Evolutionary conservation across 139 green algal genomes (phyloP), one percentile per base, ranked within the genome.

Genomic region (Volvox africanus): DNA sequence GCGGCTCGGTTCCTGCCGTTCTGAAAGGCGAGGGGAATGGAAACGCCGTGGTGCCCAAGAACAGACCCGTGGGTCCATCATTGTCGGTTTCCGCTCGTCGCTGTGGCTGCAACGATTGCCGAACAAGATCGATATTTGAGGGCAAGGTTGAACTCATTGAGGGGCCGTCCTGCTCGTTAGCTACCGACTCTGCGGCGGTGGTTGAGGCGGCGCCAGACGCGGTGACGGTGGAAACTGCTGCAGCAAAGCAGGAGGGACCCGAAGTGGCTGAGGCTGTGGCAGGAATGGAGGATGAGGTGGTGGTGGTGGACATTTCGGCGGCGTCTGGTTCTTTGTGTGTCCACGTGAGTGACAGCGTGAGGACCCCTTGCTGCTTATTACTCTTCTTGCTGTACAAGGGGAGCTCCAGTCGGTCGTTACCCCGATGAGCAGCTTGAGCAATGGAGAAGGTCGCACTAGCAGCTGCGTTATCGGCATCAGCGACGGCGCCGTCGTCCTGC

Each of bases 331-430:
- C 35, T 13, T 32, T 32, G 28, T 5, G 77, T 36, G 6, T 35
- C 78, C 78, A 84, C 37, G 11, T 26, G 78, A 84, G 35, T n/a
- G 78, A 24, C 37, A 84, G 36, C 21, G 78, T 68, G 18, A 84
- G 36, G 36, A 81, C 18, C 0, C 75, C 75, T 20, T 30, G 30
- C 11, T 81, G 30, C 30, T 55, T 18, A 35, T 55, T 18, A 32
- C 71, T 33, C 26, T n/a, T 35, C 2, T 1, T 79, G 24, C 71
- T 35, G 75, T 28, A 17, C 13, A 81, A 2, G 75, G 75, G 75
- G 1, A 81, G 21, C 32, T 55, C 32, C 14, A 81, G n/a, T 20
- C 75, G 30, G 14, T 81, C 30, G 32, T 12, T 55, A 35, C 30
- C 30, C 30, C 17, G 5, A 9, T 55, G 32, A 35, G 14, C 26